Evolutionary conservation across 2,329 filamentous ascomycete genomes (phyloP).

Genomic region (Harringtonia lauricola): DNA sequence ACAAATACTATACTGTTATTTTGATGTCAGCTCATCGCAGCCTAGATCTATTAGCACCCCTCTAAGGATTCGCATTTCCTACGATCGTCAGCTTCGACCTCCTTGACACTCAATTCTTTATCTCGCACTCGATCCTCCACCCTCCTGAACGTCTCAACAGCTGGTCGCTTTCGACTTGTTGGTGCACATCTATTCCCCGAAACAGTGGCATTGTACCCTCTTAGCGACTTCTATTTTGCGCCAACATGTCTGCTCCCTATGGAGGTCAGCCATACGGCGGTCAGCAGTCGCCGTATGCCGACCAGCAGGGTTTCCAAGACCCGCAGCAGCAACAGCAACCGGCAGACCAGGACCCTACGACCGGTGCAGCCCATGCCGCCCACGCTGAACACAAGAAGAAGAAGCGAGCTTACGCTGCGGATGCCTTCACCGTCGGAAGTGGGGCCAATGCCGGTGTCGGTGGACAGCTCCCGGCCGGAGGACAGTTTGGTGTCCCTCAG

Average conservation of each 20-base stretch:
- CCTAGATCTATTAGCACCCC: too few species aligned
- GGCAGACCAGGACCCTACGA: slow-evolving; percentile 25
- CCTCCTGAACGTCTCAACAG: too few species aligned
- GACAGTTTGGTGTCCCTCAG: slow-evolving; percentile 35
- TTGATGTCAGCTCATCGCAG: too few species aligned
- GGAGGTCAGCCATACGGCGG: slow-evolving; percentile 20
- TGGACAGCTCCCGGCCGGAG: slow-evolving; percentile 29
- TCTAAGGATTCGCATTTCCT: too few species aligned
- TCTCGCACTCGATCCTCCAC: too few species aligned
- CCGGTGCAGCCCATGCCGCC: slow-evolving; percentile 14
- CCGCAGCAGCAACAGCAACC: slow-evolving; percentile 27
- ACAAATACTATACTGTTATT: too few species aligned
- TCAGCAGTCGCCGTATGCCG: slow-evolving; percentile 28
- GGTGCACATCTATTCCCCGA: too few species aligned
- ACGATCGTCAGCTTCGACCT: neutral
- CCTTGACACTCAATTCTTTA: neutral
- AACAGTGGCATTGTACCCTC: too few species aligned
- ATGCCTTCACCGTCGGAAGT: slow-evolving; percentile 84
- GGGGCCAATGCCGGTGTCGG: slow-evolving; percentile 66
- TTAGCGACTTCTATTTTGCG: neutral
- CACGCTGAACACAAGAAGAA: slow-evolving; percentile 56
- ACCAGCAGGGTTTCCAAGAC: slow-evolving; percentile 23
- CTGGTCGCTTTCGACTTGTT: too few species aligned
- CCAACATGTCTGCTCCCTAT: slow-evolving; percentile 46
- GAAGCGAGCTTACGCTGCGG: slow-evolving; percentile 88